Evolutionary conservation across 768 basidiomycete species (phyloP), one percentile per base, ranked within the genome.

Genomic region (Leccinum uliginosum): DNA sequence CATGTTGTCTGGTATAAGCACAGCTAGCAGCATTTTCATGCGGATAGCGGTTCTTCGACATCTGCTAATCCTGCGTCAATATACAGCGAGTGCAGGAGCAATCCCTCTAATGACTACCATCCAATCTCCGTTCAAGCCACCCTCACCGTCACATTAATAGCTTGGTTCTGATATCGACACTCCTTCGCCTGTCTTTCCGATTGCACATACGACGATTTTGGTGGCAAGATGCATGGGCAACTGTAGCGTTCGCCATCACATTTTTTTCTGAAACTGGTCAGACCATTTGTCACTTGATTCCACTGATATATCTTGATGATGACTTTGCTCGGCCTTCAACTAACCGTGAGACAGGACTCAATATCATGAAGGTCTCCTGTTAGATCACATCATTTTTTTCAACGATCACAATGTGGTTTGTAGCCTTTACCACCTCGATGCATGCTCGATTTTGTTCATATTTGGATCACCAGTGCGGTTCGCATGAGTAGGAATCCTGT

Each of bases 121-220:
- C 17, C 35, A 38, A 17, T 43, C 40, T 19, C 40, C 40, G 10
- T 21, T 11, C 40, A 51, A 65, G 63, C 56, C 6, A 9, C 24
- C 2, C 51, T 56, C 32, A 50, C 19, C 19, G 35, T 55, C n/a
- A n/a, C n/a, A n/a, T 17, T 21, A 34, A 57, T 3, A 34, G 48
- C 40, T 49, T 64, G 8, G 53, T 24, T 19, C 9, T 57, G 1
- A 34, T 55, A 6, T 45, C 65, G 29, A 62, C 63, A 1, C 23
- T 65, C 2, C 55, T 65, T 51, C 63, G 59, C 14, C 15, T 65
- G 14, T 51, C 48, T 1, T 52, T 65, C 29, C 60, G 64, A 21
- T 32, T 55, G 21, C 55, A 26, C 17, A 55, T 65, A 51, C 55
- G 44, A 40, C 21, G 57, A 27, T 59, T 65, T 40, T 66, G 67